Base-by-base conservation (phyloP, 148 eudicot species). In the Linanthus parryae region DNA sequence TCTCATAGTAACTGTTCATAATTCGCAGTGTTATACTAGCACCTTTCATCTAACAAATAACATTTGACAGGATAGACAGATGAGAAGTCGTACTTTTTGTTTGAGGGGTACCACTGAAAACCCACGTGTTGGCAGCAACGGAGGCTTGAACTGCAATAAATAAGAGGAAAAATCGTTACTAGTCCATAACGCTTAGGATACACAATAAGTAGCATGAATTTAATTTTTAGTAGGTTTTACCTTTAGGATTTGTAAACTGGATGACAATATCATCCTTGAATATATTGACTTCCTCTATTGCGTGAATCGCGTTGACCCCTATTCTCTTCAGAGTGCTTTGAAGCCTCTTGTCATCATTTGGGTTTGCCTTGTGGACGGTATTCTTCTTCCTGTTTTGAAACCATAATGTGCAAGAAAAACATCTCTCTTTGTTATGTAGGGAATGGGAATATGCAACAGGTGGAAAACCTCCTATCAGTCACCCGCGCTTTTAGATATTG, bases 361-460 rank as follows among this genome's bases (percentile, higher is more conserved):
- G 78, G 27, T 72, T 84, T 50, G 94, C 84, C 70, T 81, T 88
- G 81, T 88, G 96, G 20, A 88, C 78, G 0, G 96, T 94, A 85
- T 88, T 88, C 88, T 88, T 88, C 85, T 88, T 88, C 71, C 96
- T 88, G 80, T 44, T n/a, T n/a, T n/a, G n/a, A n/a, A n/a, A n/a
- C n/a, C n/a, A n/a, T n/a, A n/a, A n/a, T n/a, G n/a, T n/a, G n/a
- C n/a, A n/a, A n/a, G n/a, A n/a, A n/a, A n/a, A n/a, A n/a, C n/a
- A n/a, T n/a, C n/a, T n/a, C n/a, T n/a, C n/a, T n/a, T n/a, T n/a
- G n/a, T n/a, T n/a, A n/a, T n/a, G n/a, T n/a, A n/a, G n/a, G n/a
- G n/a, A n/a, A n/a, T n/a, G n/a, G n/a, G n/a, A n/a, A n/a, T n/a
- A n/a, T n/a, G n/a, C n/a, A n/a, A n/a, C n/a, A n/a, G n/a, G n/a